phyloP scores from a whole-genome alignment of 805 yeast genomes.

The Kodamaea restingae region DNA sequence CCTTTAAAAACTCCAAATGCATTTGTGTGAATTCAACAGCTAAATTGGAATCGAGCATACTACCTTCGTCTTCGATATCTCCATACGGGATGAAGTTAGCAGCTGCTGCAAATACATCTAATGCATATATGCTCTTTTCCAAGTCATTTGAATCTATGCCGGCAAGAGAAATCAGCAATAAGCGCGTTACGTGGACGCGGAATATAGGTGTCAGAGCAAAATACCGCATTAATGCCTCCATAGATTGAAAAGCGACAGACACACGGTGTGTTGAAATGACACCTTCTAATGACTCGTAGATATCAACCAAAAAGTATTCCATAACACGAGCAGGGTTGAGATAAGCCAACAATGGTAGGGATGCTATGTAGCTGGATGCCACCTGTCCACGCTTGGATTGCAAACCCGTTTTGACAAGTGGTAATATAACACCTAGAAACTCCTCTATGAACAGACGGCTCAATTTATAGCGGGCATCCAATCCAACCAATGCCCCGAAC shows the following conservation, averaged over 20 bases:
- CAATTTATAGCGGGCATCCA: slow-evolving; percentile 32
- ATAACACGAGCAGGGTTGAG: slow-evolving; percentile 53
- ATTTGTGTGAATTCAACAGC: slow-evolving; percentile 57
- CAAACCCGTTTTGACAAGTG: slow-evolving; percentile 62
- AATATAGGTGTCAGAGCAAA: slow-evolving; percentile 61
- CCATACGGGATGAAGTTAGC: slow-evolving; percentile 70
- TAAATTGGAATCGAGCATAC: slow-evolving; percentile 31
- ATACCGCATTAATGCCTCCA: slow-evolving; percentile 61
- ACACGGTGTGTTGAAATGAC: slow-evolving; percentile 78
- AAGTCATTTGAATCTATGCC: slow-evolving; percentile 90
- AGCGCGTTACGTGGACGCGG: slow-evolving; percentile 74
- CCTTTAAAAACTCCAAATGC: slow-evolving; percentile 56
- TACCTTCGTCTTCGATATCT: slow-evolving; percentile 46
- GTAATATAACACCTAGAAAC: slow-evolving; percentile 53
- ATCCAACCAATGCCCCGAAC: slow-evolving; percentile 20
- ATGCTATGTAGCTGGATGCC: slow-evolving; percentile 53
- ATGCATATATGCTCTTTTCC: slow-evolving; percentile 61
- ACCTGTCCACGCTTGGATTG: slow-evolving; percentile 64
- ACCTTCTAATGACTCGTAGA: slow-evolving; percentile 71
- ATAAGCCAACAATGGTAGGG: slow-evolving; percentile 61
- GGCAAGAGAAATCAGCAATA: slow-evolving; percentile 64
- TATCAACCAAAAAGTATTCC: slow-evolving; percentile 57
- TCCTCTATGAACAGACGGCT: slow-evolving; percentile 28
- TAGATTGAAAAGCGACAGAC: slow-evolving; percentile 62
- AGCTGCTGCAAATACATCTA: slow-evolving; percentile 65